Evolutionary conservation across 352 stramenopile genomes (phyloP).

Genomic region (Aphanomyces euteiches): DNA sequence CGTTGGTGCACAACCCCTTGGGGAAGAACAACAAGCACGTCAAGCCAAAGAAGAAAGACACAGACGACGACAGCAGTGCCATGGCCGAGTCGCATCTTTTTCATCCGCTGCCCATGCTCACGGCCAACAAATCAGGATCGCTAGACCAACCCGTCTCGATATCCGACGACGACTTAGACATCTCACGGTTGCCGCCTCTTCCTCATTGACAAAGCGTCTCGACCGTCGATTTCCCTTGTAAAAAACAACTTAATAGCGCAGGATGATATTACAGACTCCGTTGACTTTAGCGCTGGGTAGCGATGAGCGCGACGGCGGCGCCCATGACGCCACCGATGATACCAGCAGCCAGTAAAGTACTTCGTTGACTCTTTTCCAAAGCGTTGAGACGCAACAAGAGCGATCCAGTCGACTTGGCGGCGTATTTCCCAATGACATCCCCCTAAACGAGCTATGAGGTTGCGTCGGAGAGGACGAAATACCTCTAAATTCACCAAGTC

Average conservation of each 20-base stretch:
- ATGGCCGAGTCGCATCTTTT: conserved; percentile 1
- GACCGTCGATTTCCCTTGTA: neutral
- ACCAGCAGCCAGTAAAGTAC: conserved; percentile 16
- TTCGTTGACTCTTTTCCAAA: conserved; percentile 42
- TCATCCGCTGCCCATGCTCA: conserved; percentile 6
- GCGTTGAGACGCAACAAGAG: conserved; percentile 57
- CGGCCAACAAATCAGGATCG: neutral
- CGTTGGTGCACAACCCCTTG: neutral
- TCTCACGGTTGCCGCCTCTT: conserved; percentile 26
- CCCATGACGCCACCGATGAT: conserved; percentile 29
- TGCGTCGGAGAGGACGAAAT: neutral
- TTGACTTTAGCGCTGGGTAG: conserved; percentile 15
- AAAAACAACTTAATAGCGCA: conserved; percentile 1
- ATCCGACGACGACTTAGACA: conserved; percentile 6
- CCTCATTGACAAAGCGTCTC: conserved; percentile 14
- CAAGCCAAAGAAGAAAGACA: neutral
- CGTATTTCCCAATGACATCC: conserved; percentile 92
- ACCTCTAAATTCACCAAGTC: conserved; percentile 90
- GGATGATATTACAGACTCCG: neutral
- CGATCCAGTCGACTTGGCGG: conserved; percentile 63
- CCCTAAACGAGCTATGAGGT: conserved; percentile 27
- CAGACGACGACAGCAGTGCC: neutral
- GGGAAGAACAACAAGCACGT: neutral
- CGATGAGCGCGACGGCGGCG: conserved; percentile 16
- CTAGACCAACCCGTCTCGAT: neutral